Percentiles rank a stretch among this genome's conserved stretches.
phyloP scores from a whole-genome alignment of 768 basidiomycete genomes.

The Kwoniella europaea region DNA sequence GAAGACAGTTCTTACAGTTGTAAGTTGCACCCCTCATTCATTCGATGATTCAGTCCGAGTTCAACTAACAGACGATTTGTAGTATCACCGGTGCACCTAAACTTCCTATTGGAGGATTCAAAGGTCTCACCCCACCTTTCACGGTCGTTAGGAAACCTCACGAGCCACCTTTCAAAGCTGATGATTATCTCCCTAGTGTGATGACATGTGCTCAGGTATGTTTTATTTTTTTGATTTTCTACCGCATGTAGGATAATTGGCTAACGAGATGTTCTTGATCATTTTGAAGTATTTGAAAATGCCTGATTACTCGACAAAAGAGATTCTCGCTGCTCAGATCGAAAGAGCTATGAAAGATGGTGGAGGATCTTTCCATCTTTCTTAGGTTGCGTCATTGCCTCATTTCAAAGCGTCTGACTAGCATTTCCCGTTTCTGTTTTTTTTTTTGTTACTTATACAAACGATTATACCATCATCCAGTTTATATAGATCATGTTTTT shows the following conservation, averaged over 20 bases:
- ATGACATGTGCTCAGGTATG: slow-evolving; percentile 81
- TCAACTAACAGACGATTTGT: background rate
- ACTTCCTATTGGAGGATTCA: slow-evolving; percentile 94
- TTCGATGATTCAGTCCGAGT: background rate
- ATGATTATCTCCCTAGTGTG: slow-evolving; percentile 93
- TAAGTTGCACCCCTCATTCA: slow-evolving; percentile 30
- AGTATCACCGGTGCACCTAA: slow-evolving; percentile 94
- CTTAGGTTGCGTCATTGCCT: slow-evolving; percentile 61
- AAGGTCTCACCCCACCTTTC: slow-evolving; percentile 86
- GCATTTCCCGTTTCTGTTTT: background rate
- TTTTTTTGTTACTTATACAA: background rate
- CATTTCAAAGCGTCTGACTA: too few relatives aligned
- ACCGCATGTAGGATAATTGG: background rate
- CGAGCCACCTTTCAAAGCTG: slow-evolving; percentile 84
- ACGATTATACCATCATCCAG: too few relatives aligned
- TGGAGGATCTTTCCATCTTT: slow-evolving; percentile 95
- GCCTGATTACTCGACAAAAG: slow-evolving; percentile 90
- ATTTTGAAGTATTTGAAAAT: slow-evolving; percentile 69
- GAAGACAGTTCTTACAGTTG: slow-evolving; percentile 91
- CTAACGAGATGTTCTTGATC: slow-evolving; percentile 13
- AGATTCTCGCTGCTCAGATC: slow-evolving; percentile 81
- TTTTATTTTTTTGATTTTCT: too few relatives aligned
- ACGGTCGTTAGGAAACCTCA: slow-evolving; percentile 98
- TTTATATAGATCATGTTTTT: too few relatives aligned
- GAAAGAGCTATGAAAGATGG: slow-evolving; percentile 87